These are phyloP conservation scores for Pichia paraexigua DNA, from an alignment of 805 yeast genomes.

Conservation along the genomic window DNA sequence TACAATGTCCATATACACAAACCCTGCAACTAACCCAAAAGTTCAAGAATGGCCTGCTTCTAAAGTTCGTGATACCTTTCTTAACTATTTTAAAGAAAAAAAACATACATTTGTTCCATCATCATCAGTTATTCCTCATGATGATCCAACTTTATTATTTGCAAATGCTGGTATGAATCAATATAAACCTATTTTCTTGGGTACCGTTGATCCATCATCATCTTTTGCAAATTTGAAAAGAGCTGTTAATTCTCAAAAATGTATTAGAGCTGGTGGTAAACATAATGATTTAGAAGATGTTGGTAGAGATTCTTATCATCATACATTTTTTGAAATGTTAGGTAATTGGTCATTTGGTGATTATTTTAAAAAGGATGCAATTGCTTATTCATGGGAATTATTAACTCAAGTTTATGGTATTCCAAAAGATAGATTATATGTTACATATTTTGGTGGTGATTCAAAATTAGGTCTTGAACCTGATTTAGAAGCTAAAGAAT, in stretches of 20 bases:
- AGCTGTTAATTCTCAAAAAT: slow-evolving; percentile 93
- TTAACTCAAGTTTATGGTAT: slow-evolving; percentile 80
- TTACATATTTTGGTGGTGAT: slow-evolving; percentile 96
- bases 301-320: slow-evolving; percentile 96
- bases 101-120: slow-evolving; percentile 83
- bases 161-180: slow-evolving; percentile 99
- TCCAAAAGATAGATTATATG: slow-evolving; percentile 74
- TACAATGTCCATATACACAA: slow-evolving; percentile 6
- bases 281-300: slow-evolving; percentile 98
- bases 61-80: slow-evolving; percentile 66
- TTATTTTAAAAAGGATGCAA: slow-evolving; percentile 93
- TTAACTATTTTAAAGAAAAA: slow-evolving; percentile 64
- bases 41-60: slow-evolving; percentile 39
- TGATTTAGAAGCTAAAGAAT: slow-evolving; percentile 84
- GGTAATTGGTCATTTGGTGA: slow-evolving; percentile 99
- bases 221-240: slow-evolving; percentile 78
- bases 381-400: slow-evolving; percentile 82
- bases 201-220: slow-evolving; percentile 93
- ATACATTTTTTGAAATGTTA: slow-evolving; percentile 97
- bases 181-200: slow-evolving; percentile 94
- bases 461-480: slow-evolving; percentile 74
- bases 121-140: slow-evolving; percentile 93
- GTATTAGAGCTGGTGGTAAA: slow-evolving; percentile 99
- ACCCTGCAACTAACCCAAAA: slow-evolving; percentile 9
- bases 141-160: slow-evolving; percentile 92